Evolutionary conservation across 768 basidiomycete genomes (phyloP).

Genomic region (Paxillus ammoniavirescens): DNA sequence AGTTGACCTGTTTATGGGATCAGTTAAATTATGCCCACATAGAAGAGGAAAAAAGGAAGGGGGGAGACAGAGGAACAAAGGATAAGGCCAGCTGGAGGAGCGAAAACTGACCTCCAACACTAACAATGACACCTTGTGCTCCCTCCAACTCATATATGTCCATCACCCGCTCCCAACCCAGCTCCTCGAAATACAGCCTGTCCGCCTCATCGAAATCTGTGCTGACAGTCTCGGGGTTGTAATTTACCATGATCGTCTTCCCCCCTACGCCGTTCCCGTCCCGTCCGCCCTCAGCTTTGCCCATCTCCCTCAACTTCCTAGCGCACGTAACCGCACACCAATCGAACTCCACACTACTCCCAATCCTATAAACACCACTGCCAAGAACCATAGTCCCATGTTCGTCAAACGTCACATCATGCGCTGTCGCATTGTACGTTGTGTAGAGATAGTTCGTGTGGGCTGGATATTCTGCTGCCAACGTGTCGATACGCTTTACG

Average conservation of each 20-base stretch:
- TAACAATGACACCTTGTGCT: slow-evolving; percentile 92
- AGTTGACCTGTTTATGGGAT: slow-evolving; percentile 68
- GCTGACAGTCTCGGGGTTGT: slow-evolving; percentile 99
- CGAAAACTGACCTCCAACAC: slow-evolving; percentile 78
- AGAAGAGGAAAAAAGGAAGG: background rate
- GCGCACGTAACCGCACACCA: slow-evolving; percentile 99
- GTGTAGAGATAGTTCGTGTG: slow-evolving; percentile 99
- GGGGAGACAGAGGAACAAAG: background rate
- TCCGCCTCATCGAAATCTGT: slow-evolving; percentile 99
- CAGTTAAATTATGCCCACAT: background rate
- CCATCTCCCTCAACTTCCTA: slow-evolving; percentile 86
- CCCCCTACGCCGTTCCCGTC: slow-evolving; percentile 36
- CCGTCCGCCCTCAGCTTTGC: slow-evolving; percentile 30
- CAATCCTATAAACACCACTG: slow-evolving; percentile 97
- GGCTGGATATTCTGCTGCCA: slow-evolving; percentile 98
- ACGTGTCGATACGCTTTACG: slow-evolving; percentile 98
- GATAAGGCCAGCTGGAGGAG: background rate
- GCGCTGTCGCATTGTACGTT: slow-evolving; percentile 95
- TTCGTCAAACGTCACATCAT: slow-evolving; percentile 94
- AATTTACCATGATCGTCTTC: slow-evolving; percentile 98
- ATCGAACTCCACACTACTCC: slow-evolving; percentile 98
- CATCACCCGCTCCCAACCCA: slow-evolving; percentile 98
- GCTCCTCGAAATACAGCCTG: slow-evolving; percentile 96
- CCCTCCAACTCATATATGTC: slow-evolving; percentile 98
- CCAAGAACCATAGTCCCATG: slow-evolving; percentile 99